Base-by-base conservation (phyloP, 2,329 filamentous ascomycete species). In the Raffaelea arxii region DNA sequence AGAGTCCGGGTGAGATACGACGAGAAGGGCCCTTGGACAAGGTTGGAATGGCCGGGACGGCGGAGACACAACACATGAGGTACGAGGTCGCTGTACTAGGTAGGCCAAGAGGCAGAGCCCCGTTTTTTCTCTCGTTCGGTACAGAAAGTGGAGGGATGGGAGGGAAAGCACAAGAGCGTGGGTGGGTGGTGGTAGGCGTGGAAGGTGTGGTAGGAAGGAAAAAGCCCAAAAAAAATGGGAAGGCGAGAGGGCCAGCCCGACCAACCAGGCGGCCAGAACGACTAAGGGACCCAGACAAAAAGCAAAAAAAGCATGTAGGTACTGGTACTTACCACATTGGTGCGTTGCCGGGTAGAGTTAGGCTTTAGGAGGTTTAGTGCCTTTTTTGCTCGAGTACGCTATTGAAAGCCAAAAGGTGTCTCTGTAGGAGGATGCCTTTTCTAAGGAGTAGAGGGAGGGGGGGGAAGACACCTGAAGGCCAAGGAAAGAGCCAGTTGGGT, bases 341-440 rank as follows among this genome's bases (percentile, higher is more conserved):
- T 49, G 35, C 43, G 47, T 49, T 47, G 44, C 45, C 46, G 44
- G 50, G 43, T 25, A 43, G 44, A 41, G 27, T 24, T 46, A 49
- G 42, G 43, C 51, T 46, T 18, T 24, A 49, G 47, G 44, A 36
- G 49, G 51, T 37, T 48, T 53, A 53, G 49, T n/a, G n/a, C 32
- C 16, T 32, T 9, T 16, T 32, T 32, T 10, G 27, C 27, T 32
- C 19, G 32, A 49, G 37, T 47, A 44, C 51, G 48, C 49, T 53
- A 53, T 53, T 50, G 51, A 42, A 52, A 43, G 44, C 23, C 41
- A 41, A 25, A 38, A 47, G 23, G 2, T 5, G 16, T 22, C 16
- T 4, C 25, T 19, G 19, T 24, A 19, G 43, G n/a, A 23, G 25
- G 30, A 27, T 18, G 30, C n/a, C 21, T 21, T 38, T 22, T n/a